Base-by-base conservation (phyloP, 1,284 basidiomycete genomes). In the Megacollybia platyphylla region DNA sequence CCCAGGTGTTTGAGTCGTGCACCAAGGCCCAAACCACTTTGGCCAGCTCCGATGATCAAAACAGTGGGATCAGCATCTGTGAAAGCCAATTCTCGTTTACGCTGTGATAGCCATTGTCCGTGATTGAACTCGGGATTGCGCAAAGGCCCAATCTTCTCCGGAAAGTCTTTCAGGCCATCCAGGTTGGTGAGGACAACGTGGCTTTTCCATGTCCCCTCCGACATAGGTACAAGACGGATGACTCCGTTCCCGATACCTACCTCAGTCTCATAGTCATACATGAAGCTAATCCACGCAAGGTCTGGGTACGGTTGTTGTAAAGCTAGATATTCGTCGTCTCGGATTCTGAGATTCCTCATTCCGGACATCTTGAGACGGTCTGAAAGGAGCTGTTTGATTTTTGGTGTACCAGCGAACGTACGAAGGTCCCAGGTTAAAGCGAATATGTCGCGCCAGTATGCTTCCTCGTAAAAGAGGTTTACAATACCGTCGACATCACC, bases 351-450 rank as follows among this genome's bases (percentile, higher is more conserved):
- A 15, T 15, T 6, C 45, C 32, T 50, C 43, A n/a, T 55, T 44
- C 52, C 20, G 20, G 20, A 24, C 47, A 54, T 67, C 52, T 40
- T 57, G 49, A 56, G 35, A 28, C 29, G 52, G 26, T 42, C 30
- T 2, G 44, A 45, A 37, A 64, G 57, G 53, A 76, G 68, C 39
- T 56, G 53, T 27, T 47, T 51, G 43, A 79, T 68, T 15, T 54
- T 52, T 2, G 49, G 36, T 26, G 42, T 51, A 24, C 68, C 68
- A 42, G 68, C 63, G 54, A 81, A 74, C 3, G 76, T 78, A 39
- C 76, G 72, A 50, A 79, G 73, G 48, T 74, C 67, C 73, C 74
- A 79, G 10, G 78, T 77, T 40, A 80, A 58, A 1, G 72, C 62
- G 41, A 79, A 67, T 48, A 71, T 64, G 52, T 81, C 78, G 26